Conservation (phyloP, 2,329 filamentous ascomycete genomes). For the Calonectria leucothoes region DNA sequence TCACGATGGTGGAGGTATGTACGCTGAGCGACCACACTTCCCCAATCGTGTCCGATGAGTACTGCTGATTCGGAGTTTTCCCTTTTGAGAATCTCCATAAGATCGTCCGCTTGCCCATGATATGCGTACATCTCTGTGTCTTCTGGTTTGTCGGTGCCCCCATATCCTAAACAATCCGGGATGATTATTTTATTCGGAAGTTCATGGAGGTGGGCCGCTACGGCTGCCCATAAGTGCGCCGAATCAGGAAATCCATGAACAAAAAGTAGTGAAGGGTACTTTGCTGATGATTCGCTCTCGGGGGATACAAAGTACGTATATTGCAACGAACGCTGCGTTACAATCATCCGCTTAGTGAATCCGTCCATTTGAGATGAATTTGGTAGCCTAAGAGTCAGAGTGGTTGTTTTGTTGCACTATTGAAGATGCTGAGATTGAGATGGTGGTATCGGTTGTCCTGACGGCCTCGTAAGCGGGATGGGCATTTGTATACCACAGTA, state of each 20-base stretch:
- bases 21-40: conserved; percentile 12
- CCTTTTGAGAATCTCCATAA: conserved; percentile 12
- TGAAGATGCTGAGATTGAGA: not conserved
- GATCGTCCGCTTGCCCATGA: conserved; percentile 19
- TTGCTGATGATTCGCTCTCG: not conserved
- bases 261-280: conserved; percentile 19
- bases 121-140: conserved; percentile 12
- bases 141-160: conserved; percentile 19
- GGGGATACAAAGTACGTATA: conserved; percentile 18
- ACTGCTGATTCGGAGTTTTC: not conserved
- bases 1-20: conserved; percentile 15
- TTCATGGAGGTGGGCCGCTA: not conserved
- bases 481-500: not conserved
- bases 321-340: not conserved
- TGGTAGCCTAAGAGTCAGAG: not conserved
- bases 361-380: not conserved
- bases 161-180: conserved; percentile 24
- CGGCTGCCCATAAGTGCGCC: conserved; percentile 20
- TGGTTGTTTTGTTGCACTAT: not conserved
- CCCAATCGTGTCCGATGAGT: conserved; percentile 27
- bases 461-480: not conserved
- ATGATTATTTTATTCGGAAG: conserved; percentile 25
- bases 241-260: conserved; percentile 28
- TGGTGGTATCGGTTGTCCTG: not conserved
- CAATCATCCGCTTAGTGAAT: not conserved